Conservation (phyloP, 768 basidiomycete species). For the Cyathus striatus region DNA sequence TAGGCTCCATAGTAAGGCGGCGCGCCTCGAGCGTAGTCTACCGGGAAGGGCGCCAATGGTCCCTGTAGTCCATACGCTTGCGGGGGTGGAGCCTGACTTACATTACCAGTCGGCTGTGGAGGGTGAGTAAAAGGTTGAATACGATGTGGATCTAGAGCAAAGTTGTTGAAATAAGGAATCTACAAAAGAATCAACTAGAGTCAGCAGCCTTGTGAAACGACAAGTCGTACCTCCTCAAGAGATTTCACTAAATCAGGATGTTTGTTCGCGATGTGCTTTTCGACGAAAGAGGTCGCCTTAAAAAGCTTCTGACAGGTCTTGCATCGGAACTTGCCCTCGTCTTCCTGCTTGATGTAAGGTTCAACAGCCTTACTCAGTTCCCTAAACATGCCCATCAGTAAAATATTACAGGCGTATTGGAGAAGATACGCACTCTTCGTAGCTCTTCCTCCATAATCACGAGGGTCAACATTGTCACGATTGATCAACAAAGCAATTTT, state of each 20-base stretch:
- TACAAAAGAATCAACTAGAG: conserved; percentile 22
- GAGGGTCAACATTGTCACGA: conserved; percentile 75
- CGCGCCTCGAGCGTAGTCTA: no score
- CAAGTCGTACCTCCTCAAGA: conserved; percentile 71
- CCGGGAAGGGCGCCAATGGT: no score
- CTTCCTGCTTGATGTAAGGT: conserved; percentile 87
- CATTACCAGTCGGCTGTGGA: conserved; percentile 61
- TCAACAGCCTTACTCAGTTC: conserved; percentile 78
- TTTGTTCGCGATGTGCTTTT: conserved; percentile 96
- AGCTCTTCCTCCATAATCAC: conserved; percentile 82
- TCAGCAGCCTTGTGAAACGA: conserved; percentile 4
- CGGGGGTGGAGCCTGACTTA: conserved; percentile 67
- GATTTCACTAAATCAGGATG: conserved; percentile 81
- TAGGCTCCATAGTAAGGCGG: no score
- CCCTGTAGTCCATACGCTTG: conserved; percentile 82
- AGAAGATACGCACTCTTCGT: conserved; percentile 64
- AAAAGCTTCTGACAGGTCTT: conserved; percentile 96
- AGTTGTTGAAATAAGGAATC: conserved; percentile 92
- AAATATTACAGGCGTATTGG: conserved; percentile 1
- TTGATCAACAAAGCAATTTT: conserved; percentile 82
- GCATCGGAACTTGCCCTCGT: conserved; percentile 95
- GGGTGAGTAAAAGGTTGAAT: conserved; percentile 83
- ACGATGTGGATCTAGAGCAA: conserved; percentile 92
- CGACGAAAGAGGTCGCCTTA: conserved; percentile 94
- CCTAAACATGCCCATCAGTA: conserved; percentile 34